These are phyloP conservation scores for Zelopaecilomyces penicillatus DNA, from an alignment of 2,329 filamentous ascomycete genomes.

Conservation along the genomic window DNA sequence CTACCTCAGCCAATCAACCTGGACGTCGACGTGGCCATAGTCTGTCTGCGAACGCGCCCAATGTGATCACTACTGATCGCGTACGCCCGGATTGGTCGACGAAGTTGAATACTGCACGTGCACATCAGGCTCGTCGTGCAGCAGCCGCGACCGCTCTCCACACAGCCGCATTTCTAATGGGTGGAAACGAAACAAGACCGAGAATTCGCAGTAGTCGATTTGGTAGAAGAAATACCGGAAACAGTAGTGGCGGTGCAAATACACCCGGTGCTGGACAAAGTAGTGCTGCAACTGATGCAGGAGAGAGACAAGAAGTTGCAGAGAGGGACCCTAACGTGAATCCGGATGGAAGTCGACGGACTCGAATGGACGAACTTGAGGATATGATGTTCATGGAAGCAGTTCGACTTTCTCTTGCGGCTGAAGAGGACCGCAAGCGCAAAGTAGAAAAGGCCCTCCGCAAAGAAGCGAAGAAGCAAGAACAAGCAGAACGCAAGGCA, in stretches of 20 bases:
- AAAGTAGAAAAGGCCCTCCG: conserved; percentile 49
- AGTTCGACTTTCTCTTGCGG: conserved; percentile 79
- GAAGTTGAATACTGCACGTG: conserved; percentile 76
- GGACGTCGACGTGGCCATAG: conserved; percentile 45
- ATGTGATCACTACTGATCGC: conserved; percentile 85
- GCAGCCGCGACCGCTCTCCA: conserved; percentile 91
- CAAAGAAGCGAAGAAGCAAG: conserved; percentile 78
- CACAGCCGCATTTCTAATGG: conserved; percentile 87
- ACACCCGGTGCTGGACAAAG: conserved; percentile 17
- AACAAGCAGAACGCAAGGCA: conserved; percentile 75
- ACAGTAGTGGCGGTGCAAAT: conserved; percentile 23
- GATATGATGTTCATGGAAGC: conserved; percentile 99
- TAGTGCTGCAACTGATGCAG: conserved; percentile 7
- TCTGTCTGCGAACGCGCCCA: conserved; percentile 72
- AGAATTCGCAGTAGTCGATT: conserved; percentile 42
- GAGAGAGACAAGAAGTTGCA: conserved; percentile 17
- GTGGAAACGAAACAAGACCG: conserved; percentile 47
- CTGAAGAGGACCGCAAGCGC: conserved; percentile 84
- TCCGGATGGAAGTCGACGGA: conserved; percentile 25
- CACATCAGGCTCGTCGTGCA: conserved; percentile 76
- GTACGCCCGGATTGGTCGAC: conserved; percentile 91
- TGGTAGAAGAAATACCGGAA: conserved; percentile 44
- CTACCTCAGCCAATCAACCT: conserved; percentile 26
- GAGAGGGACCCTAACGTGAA: conserved; percentile 14
- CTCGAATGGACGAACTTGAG: conserved; percentile 77